A percentile compares a stretch with the other conserved stretches of the same genome.
Evolutionary conservation across 192 early-diverging fungal species (phyloP).

Genomic region (Podila minutissima): DNA sequence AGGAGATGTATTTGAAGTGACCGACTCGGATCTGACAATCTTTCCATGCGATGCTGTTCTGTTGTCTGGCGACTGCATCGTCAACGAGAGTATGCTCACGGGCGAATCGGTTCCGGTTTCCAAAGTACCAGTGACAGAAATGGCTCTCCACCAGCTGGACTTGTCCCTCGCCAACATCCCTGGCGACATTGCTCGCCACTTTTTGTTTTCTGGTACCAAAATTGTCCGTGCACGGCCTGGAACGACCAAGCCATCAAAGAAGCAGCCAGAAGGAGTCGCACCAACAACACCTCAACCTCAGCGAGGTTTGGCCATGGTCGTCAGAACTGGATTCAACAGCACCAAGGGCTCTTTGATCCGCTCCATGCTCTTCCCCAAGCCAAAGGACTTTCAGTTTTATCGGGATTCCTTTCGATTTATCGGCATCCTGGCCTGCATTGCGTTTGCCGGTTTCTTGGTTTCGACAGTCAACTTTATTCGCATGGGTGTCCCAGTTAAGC

Average conservation of each 20-base stretch:
- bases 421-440: conserved; percentile 84
- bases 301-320: conserved; percentile 79
- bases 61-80: conserved; percentile 93
- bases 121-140: conserved; percentile 81
- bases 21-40: conserved; percentile 62
- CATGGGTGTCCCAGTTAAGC: conserved; percentile 69
- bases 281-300: conserved; percentile 13
- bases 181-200: conserved; percentile 81
- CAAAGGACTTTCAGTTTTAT: conserved; percentile 97
- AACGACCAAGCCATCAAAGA: conserved; percentile 26
- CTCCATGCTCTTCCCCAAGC: conserved; percentile 96
- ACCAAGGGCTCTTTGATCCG: conserved; percentile 95
- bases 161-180: conserved; percentile 78
- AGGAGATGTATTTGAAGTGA: conserved; percentile 93
- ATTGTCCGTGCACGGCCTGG: conserved; percentile 84
- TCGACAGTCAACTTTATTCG: conserved; percentile 93
- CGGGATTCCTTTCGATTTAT: conserved; percentile 97
- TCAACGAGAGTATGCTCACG: conserved; percentile 98
- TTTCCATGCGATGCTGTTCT: conserved; percentile 95
- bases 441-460: conserved; percentile 85
- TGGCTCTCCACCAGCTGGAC: conserved; percentile 70
- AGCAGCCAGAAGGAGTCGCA: conserved; percentile 17
- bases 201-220: conserved; percentile 93
- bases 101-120: conserved; percentile 97
- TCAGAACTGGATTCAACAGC: conserved; percentile 91